A percentile compares a stretch with the other conserved stretches of the same genome.
Evolutionary conservation across 257 asterid genomes (phyloP).

Genomic region (Thymus quinquecostatus): DNA sequence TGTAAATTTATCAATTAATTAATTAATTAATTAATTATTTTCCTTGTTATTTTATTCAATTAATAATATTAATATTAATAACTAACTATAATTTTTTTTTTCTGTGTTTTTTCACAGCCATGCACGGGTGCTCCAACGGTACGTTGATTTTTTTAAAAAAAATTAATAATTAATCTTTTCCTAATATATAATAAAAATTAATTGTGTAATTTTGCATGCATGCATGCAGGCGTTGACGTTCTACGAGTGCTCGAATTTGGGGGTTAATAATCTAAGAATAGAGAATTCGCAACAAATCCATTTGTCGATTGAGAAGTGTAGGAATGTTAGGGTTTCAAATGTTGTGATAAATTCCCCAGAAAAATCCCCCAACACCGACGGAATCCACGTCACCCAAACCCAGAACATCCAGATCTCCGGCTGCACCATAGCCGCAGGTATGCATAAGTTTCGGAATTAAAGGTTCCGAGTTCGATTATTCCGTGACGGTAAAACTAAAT

Average conservation of each 20-base stretch:
- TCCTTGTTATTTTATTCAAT: neutral
- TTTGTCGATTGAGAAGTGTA: conserved; percentile 53
- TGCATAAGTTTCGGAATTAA: too few species aligned
- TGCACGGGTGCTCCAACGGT: conserved; percentile 93
- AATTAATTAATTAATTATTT: neutral
- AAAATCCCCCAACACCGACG: conserved; percentile 84
- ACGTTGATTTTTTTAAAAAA: conserved; percentile 22
- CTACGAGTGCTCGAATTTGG: conserved; percentile 58
- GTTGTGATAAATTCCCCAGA: conserved; percentile 58
- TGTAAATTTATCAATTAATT: conserved; percentile 22
- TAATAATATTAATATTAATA: neutral
- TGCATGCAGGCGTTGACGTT: conserved; percentile 70
- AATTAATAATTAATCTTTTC: neutral
- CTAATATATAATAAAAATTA: neutral
- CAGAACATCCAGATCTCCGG: conserved; percentile 53
- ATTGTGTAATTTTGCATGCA: too few species aligned
- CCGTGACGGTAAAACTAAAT: too few species aligned
- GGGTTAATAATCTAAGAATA: conserved; percentile 49
- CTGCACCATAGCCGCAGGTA: conserved; percentile 69
- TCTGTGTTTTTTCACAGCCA: conserved; percentile 47
- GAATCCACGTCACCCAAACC: conserved; percentile 68
- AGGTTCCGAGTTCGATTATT: too few species aligned
- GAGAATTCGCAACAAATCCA: conserved; percentile 77
- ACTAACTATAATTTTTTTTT: neutral
- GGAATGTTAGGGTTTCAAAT: conserved; percentile 50